Conservation (phyloP, 805 yeast genomes). For the Clavispora santaluciae region DNA sequence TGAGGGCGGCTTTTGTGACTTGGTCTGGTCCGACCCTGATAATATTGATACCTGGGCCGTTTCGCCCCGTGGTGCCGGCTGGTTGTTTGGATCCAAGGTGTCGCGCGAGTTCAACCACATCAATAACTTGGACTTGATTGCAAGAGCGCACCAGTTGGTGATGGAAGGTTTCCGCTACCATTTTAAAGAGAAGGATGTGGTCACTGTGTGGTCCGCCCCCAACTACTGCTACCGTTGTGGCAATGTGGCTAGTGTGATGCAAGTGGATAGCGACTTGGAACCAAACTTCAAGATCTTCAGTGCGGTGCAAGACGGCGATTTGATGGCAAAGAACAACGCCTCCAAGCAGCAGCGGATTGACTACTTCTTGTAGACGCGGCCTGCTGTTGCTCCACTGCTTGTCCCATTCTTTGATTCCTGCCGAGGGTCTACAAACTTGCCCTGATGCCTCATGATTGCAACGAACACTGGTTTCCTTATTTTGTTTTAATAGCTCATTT, state of each 20-base stretch:
- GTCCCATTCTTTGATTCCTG: neutral
- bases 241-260: constrained; percentile 97
- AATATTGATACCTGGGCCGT: constrained; percentile 98
- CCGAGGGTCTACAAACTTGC: neutral
- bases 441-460: neutral
- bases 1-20: constrained; percentile 97
- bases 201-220: constrained; percentile 97
- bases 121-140: constrained; percentile 80
- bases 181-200: constrained; percentile 93
- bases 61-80: constrained; percentile 97
- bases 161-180: constrained; percentile 98
- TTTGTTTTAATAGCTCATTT: constrained; percentile 1
- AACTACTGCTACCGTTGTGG: constrained; percentile 97
- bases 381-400: neutral
- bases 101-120: constrained; percentile 96
- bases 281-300: constrained; percentile 92
- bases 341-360: constrained; percentile 42
- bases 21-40: constrained; percentile 98
- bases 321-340: constrained; percentile 34
- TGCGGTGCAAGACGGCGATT: constrained; percentile 85
- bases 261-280: constrained; percentile 77
- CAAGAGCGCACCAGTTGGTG: constrained; percentile 96
- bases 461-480: constrained; percentile 1
- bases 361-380: constrained; percentile 33
- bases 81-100: constrained; percentile 93